Evolutionary conservation across 208 protist species (phyloP).

Genomic region (Leptomonas seymouri): DNA sequence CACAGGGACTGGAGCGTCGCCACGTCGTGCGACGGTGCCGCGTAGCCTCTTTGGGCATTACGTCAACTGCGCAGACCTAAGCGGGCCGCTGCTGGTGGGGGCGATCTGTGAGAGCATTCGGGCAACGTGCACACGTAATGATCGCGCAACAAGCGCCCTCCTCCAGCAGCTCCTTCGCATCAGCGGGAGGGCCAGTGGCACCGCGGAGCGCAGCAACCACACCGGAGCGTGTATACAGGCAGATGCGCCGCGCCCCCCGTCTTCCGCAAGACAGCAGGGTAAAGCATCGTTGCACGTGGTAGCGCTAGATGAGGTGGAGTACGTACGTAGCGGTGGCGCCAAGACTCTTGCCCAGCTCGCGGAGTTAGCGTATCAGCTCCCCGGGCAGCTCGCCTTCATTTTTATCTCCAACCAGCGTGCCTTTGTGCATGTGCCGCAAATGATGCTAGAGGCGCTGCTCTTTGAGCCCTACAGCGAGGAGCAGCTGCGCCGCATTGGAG

Average conservation of each 20-base stretch:
- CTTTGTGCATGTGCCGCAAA: slow-evolving; percentile 73
- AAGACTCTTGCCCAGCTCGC: slow-evolving; percentile 51
- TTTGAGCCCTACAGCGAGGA: slow-evolving; percentile 69
- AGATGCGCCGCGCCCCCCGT: background rate
- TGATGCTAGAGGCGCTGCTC: slow-evolving; percentile 62
- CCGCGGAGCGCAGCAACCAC: background rate
- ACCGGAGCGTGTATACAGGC: background rate
- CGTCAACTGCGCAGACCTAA: slow-evolving; percentile 83
- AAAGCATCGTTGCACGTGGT: slow-evolving; percentile 60
- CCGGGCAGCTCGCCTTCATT: slow-evolving; percentile 62
- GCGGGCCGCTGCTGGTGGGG: slow-evolving; percentile 43
- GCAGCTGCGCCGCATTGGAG: slow-evolving; percentile 53
- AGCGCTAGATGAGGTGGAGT: slow-evolving; percentile 85
- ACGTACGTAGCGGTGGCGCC: slow-evolving; percentile 44
- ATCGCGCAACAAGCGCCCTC: slow-evolving; percentile 37
- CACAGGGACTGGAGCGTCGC: background rate
- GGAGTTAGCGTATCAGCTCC: slow-evolving; percentile 42
- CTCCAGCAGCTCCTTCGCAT: slow-evolving; percentile 35
- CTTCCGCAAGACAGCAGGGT: background rate
- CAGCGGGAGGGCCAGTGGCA: background rate
- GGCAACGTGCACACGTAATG: slow-evolving; percentile 35
- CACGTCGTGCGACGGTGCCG: slow-evolving; percentile 1
- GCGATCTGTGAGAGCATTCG: slow-evolving; percentile 49
- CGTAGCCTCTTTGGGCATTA: slow-evolving; percentile 62
- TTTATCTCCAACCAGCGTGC: slow-evolving; percentile 84